Base-by-base conservation (phyloP, 2,329 filamentous ascomycete species). In the Polytolypa hystricis region DNA sequence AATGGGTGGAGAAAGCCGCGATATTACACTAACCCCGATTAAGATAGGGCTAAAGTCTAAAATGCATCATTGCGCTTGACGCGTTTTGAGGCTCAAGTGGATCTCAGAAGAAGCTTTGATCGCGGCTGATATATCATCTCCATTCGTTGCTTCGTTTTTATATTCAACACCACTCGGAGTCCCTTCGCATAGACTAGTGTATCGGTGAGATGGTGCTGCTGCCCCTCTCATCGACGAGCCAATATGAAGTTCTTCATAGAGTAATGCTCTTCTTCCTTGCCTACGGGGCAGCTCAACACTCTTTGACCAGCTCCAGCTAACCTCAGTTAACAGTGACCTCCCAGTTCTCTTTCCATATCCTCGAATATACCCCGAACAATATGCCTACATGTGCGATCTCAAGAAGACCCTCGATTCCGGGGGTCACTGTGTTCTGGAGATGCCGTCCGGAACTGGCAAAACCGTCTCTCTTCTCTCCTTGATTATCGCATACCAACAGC, bases 361-460 rank as follows among this genome's bases (percentile, higher is more conserved):
- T 43, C 69, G 78, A 49, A 80, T 83, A 51, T 83, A 83, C 57
- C 76, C 81, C 44, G 77, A 81, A 58, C 77, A 81, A 66, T 79
- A 80, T 78, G 74, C 73, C 57, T 74, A 87, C 65, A 87, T 87
- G 82, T 84, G 79, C 56, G 82, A 85, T 67, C 74, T 87, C 60
- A 87, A 87, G 60, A 74, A 68, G 60, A 96, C 91, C 14, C 79
- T 98, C 53, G 91, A 98, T 70, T 82, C 81, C 14, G 84, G 84
- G 35, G 93, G 91, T 42, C 86, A 98, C 64, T 95, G 87, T 59
- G 89, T 98, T 15, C 66, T 98, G 50, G 91, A 98, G 65, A 98
- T 98, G 91, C 91, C 91, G 61, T 98, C 91, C 41, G 91, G 91
- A 29, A 98, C 91, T 16, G 91, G 91, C 43, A 98, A 98, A 69